phyloP scores from a whole-genome alignment of 2,329 filamentous ascomycete species.

The Parascedosporium putredinis region DNA sequence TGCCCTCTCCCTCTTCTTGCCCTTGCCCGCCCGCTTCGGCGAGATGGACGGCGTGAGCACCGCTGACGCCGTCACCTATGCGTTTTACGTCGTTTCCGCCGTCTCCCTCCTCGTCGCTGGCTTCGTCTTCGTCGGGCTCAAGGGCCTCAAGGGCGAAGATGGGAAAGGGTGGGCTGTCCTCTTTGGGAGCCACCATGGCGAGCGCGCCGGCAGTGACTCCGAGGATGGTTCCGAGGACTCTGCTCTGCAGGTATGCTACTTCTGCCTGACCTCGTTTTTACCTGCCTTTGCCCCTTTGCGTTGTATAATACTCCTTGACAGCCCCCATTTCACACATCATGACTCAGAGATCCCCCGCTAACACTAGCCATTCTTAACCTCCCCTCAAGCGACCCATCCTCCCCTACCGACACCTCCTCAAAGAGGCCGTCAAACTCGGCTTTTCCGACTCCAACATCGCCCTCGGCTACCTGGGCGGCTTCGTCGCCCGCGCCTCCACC shows the following conservation, averaged over 20 bases:
- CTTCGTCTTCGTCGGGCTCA: slow-evolving; percentile 71
- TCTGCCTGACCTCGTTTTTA: background rate
- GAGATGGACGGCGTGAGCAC: slow-evolving; percentile 62
- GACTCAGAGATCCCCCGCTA: too few species aligned
- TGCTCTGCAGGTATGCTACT: slow-evolving; percentile 17
- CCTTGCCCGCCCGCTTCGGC: slow-evolving; percentile 70
- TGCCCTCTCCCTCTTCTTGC: slow-evolving; percentile 72
- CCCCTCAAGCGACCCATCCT: slow-evolving; percentile 23
- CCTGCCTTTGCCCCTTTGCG: background rate
- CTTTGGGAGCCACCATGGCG: slow-evolving; percentile 26
- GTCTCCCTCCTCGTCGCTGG: slow-evolving; percentile 63
- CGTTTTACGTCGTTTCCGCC: slow-evolving; percentile 76
- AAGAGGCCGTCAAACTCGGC: slow-evolving; percentile 57
- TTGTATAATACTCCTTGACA: too few species aligned
- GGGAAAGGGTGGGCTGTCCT: slow-evolving; percentile 60
- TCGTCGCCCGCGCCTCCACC: slow-evolving; percentile 87
- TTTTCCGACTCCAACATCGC: slow-evolving; percentile 68
- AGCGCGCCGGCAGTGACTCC: slow-evolving; percentile 12
- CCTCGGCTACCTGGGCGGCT: slow-evolving; percentile 84
- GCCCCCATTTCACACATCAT: too few species aligned
- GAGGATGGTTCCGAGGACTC: slow-evolving; percentile 13
- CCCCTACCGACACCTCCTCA: slow-evolving; percentile 50
- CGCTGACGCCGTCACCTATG: slow-evolving; percentile 64
- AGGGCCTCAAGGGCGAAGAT: slow-evolving; percentile 59
- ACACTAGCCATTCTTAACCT: background rate